These are phyloP conservation scores for Aspergillus amoenus DNA, from an alignment of 2,329 filamentous ascomycete genomes.

Conservation along the genomic window DNA sequence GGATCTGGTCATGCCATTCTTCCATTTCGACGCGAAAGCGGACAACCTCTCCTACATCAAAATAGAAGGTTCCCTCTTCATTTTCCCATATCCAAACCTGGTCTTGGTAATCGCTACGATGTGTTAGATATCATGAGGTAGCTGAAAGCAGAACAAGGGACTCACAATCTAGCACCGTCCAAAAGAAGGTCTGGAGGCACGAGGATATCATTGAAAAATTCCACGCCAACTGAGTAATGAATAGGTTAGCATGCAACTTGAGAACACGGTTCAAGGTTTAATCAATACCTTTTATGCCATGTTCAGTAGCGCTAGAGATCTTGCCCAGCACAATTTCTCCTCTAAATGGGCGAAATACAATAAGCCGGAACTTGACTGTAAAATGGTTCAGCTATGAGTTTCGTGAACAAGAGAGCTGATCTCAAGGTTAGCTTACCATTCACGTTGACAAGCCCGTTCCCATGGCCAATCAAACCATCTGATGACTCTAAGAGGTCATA, in stretches of 20 bases:
- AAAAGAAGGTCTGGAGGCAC: constrained; percentile 74
- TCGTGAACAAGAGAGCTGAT: neutral
- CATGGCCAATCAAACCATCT: constrained; percentile 91
- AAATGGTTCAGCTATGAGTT: neutral
- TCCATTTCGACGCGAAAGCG: constrained; percentile 83
- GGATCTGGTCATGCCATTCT: constrained; percentile 86
- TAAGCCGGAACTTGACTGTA: constrained; percentile 83
- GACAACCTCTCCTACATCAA: constrained; percentile 86
- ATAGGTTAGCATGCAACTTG: constrained; percentile 13
- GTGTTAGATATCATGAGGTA: constrained; percentile 20
- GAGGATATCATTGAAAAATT: constrained; percentile 93
- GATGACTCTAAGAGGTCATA: constrained; percentile 88
- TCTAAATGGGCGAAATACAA: constrained; percentile 95
- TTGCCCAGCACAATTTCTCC: constrained; percentile 85
- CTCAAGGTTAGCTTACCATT: constrained; percentile 62
- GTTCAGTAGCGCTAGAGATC: constrained; percentile 71
- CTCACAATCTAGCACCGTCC: constrained; percentile 73
- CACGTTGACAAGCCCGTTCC: constrained; percentile 87
- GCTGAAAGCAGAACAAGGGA: neutral
- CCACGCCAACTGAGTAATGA: constrained; percentile 64
- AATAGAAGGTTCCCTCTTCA: constrained; percentile 73
- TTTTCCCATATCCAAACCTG: constrained; percentile 82
- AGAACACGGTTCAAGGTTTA: neutral
- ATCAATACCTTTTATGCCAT: constrained; percentile 67
- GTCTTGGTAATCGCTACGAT: constrained; percentile 67